These are phyloP conservation scores for Apophysomyces ossiformis DNA, from an alignment of 371 early-diverging fungal species.

Conservation along the genomic window DNA sequence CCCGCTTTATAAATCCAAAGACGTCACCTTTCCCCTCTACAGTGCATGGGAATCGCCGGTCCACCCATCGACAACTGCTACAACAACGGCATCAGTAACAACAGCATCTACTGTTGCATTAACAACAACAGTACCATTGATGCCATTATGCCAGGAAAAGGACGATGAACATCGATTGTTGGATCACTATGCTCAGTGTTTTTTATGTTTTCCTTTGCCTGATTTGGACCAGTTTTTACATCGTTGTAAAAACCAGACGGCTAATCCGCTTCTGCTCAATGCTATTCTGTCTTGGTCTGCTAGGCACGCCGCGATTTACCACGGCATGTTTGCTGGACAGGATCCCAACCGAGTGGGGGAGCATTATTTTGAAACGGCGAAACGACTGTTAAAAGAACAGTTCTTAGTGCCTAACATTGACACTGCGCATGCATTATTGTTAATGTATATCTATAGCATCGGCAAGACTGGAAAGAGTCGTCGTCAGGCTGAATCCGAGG, in stretches of 20 bases:
- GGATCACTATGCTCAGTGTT: constrained; percentile 32
- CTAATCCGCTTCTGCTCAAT: constrained; percentile 13
- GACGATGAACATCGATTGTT: constrained; percentile 22
- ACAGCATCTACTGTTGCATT: too few relatives aligned
- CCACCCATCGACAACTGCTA: neutral
- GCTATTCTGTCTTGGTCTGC: constrained; percentile 28
- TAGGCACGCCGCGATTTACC: constrained; percentile 26
- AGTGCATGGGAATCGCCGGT: constrained; percentile 46
- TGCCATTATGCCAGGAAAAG: neutral
- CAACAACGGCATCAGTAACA: neutral
- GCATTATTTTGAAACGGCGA: constrained; percentile 18
- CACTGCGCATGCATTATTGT: constrained; percentile 18
- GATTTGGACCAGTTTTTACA: constrained; percentile 25
- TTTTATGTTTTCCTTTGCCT: constrained; percentile 31
- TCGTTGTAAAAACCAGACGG: constrained; percentile 14
- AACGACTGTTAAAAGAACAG: constrained; percentile 17
- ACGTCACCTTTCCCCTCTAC: constrained; percentile 49
- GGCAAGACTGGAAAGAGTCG: constrained; percentile 16
- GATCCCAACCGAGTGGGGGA: constrained; percentile 27
- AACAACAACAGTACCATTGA: too few relatives aligned
- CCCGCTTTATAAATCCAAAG: constrained; percentile 40
- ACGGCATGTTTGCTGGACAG: constrained; percentile 23
- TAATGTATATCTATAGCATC: constrained; percentile 23
- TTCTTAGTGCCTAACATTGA: constrained; percentile 15
- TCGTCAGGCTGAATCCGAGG: constrained; percentile 22